Evolutionary conservation across 306 rosid species (phyloP).

Genomic region (Prunus davidiana): DNA sequence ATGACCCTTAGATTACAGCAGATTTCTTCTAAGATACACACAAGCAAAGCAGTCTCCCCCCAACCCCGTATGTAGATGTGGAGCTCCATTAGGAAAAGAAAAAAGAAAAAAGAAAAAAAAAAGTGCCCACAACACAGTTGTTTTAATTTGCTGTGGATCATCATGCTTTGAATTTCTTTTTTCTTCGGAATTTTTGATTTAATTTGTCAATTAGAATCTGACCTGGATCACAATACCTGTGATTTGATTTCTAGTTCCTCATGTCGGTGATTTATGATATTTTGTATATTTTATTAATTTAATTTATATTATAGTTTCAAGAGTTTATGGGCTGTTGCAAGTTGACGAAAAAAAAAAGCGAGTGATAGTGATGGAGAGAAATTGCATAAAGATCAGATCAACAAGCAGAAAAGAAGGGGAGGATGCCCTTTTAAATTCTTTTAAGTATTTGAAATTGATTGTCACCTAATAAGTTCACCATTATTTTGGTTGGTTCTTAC

Average conservation of each 20-base stretch:
- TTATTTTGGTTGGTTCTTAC: no score
- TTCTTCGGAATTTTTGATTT: not conserved
- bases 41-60: not conserved
- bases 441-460: no score
- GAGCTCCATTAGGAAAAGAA: slow-evolving; percentile 10
- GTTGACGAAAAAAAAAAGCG: slow-evolving; percentile 17
- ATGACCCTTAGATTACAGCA: slow-evolving; percentile 34
- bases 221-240: slow-evolving; percentile 19
- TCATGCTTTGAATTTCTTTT: slow-evolving; percentile 15
- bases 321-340: slow-evolving; percentile 39
- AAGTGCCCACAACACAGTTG: slow-evolving; percentile 18
- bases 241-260: slow-evolving; percentile 11
- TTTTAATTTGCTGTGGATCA: slow-evolving; percentile 40
- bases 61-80: slow-evolving; percentile 6
- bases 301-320: not conserved
- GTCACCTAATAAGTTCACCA: no score
- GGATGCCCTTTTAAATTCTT: not conserved
- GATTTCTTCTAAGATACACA: slow-evolving; percentile 14
- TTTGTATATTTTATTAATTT: not conserved
- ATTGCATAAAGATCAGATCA: no score
- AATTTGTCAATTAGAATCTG: slow-evolving; percentile 36
- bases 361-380: not conserved
- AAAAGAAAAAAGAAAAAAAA: not conserved
- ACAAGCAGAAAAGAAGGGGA: slow-evolving; percentile 3
- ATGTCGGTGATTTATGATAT: slow-evolving; percentile 42